Evolutionary conservation across 768 basidiomycete genomes (phyloP).

Genomic region (Auriscalpium microsporum): DNA sequence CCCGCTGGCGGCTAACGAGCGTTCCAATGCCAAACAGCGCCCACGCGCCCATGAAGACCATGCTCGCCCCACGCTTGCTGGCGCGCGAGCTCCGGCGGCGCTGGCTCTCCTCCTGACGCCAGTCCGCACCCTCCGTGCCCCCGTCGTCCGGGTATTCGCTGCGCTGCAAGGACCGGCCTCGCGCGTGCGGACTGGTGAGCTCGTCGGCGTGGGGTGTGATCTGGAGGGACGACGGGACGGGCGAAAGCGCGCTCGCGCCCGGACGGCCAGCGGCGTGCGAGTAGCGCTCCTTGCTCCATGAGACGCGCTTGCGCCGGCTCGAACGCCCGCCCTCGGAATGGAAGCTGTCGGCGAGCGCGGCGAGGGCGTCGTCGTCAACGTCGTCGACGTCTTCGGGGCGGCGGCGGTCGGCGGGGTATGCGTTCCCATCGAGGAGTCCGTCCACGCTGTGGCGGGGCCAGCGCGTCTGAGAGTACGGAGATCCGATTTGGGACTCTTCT

Average conservation of each 20-base stretch:
- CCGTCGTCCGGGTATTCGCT: constrained; percentile 20
- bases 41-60: constrained; percentile 78
- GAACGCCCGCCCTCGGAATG: constrained; percentile 59
- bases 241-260: constrained; percentile 15
- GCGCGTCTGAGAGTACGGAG: constrained; percentile 15
- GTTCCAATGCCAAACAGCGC: constrained; percentile 63
- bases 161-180: constrained; percentile 40
- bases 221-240: constrained; percentile 24
- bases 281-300: constrained; percentile 58
- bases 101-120: constrained; percentile 7
- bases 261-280: constrained; percentile 21
- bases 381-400: constrained; percentile 34
- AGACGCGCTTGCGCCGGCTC: constrained; percentile 42
- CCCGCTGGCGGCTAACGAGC: constrained; percentile 27
- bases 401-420: constrained; percentile 8
- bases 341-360: constrained; percentile 64
- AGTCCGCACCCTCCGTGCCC: background rate
- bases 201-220: constrained; percentile 8
- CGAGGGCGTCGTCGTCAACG: constrained; percentile 42
- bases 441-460: constrained; percentile 25
- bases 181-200: constrained; percentile 10
- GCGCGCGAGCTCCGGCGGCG: constrained; percentile 42
- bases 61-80: constrained; percentile 60
- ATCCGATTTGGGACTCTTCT: constrained; percentile 27
- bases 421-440: constrained; percentile 15